These are phyloP conservation scores for Musa acuminata DNA, from an alignment of 176 grass and related monocot genomes.

Conservation along the genomic window DNA sequence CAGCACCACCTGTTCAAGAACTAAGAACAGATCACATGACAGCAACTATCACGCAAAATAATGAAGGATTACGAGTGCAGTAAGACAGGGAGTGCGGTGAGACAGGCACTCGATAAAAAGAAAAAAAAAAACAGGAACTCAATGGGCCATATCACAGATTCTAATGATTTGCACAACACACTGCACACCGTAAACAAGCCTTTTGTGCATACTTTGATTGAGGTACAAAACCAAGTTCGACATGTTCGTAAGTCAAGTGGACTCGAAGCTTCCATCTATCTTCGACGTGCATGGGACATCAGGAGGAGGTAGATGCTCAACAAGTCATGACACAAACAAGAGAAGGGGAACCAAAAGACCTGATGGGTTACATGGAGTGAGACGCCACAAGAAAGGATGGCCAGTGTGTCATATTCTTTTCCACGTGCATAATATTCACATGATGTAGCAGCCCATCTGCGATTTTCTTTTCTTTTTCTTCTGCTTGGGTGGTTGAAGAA, in stretches of 20 bases:
- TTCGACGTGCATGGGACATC: neutral
- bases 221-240: neutral
- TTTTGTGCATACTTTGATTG: neutral
- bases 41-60: too few relatives aligned
- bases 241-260: neutral
- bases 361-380: neutral
- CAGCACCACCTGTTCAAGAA: too few relatives aligned
- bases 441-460: neutral
- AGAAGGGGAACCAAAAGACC: neutral
- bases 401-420: neutral
- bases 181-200: neutral
- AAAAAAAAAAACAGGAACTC: too few relatives aligned
- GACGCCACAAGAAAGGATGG: too few relatives aligned
- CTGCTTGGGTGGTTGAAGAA: constrained; percentile 6
- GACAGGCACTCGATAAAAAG: too few relatives aligned
- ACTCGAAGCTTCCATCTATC: neutral
- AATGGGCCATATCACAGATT: too few relatives aligned
- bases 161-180: too few relatives aligned
- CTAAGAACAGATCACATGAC: too few relatives aligned
- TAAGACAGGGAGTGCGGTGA: too few relatives aligned
- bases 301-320: neutral
- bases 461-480: constrained; percentile 6
- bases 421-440: neutral
- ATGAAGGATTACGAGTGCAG: too few relatives aligned
- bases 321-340: neutral